Percentiles rank a stretch among this genome's conserved stretches.
Evolutionary conservation across 2,329 filamentous ascomycete genomes (phyloP).

Genomic region (Aspergillus texensis): DNA sequence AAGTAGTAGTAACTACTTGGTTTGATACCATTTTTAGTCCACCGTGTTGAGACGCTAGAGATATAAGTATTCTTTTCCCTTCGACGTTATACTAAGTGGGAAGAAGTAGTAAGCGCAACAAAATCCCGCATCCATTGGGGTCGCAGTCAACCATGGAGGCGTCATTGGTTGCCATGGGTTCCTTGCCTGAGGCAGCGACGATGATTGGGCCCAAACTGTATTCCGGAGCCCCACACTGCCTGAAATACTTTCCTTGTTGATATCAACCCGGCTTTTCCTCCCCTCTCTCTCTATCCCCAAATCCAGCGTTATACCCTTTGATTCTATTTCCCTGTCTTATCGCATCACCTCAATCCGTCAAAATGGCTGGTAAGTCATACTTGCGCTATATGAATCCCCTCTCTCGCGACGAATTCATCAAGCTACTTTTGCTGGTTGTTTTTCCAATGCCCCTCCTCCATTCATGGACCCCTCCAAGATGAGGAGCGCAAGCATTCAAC

Average conservation of each 20-base stretch:
- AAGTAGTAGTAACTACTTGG: background rate
- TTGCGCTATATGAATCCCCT: background rate
- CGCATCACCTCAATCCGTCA: slow-evolving; percentile 27
- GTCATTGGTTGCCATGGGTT: background rate
- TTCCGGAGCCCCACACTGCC: slow-evolving; percentile 20
- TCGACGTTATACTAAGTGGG: background rate
- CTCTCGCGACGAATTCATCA: background rate
- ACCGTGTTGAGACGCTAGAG: background rate
- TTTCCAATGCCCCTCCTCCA: slow-evolving; percentile 24
- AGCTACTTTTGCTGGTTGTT: background rate
- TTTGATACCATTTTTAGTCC: background rate
- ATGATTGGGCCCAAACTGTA: slow-evolving; percentile 6
- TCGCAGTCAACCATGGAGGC: background rate
- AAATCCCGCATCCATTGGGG: background rate
- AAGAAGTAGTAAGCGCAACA: background rate
- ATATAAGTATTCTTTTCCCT: background rate
- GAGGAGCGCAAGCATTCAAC: background rate
- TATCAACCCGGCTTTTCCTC: slow-evolving; percentile 16
- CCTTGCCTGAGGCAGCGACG: background rate
- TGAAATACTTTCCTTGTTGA: slow-evolving; percentile 18
- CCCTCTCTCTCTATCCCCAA: slow-evolving; percentile 2
- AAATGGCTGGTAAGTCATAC: slow-evolving; percentile 39
- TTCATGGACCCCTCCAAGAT: slow-evolving; percentile 20
- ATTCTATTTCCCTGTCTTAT: slow-evolving; percentile 11
- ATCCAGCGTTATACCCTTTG: slow-evolving; percentile 17